These are phyloP conservation scores for Nakaseomyces nivariensis DNA, from an alignment of 1,139 yeast genomes.

Conservation along the genomic window DNA sequence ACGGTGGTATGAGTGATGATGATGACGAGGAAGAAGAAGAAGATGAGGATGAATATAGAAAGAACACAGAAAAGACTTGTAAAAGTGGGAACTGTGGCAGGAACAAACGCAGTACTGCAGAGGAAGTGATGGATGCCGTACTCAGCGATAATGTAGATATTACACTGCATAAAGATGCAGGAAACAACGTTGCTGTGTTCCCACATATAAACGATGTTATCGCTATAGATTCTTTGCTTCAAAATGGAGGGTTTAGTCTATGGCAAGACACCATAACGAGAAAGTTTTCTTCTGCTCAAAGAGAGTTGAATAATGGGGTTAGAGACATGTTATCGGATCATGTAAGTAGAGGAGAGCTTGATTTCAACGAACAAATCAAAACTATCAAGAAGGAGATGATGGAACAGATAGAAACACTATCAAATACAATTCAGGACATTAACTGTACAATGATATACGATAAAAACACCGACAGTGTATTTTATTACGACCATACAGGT, in stretches of 20 bases:
- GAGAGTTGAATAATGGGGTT: not conserved
- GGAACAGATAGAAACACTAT: not conserved
- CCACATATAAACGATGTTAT: not conserved
- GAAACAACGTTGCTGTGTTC: not conserved
- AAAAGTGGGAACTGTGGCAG: not conserved
- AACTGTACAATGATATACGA: conserved; percentile 2
- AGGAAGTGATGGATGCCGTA: conserved; percentile 1
- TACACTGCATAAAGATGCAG: not conserved
- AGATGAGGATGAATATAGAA: not conserved
- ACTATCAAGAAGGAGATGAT: not conserved
- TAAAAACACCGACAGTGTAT: conserved; percentile 2
- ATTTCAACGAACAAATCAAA: not conserved
- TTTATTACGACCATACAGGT: conserved; percentile 4
- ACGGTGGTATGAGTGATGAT: not conserved
- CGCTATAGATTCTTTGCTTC: not conserved
- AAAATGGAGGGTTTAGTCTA: not conserved
- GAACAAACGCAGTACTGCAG: not conserved
- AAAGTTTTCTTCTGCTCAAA: not conserved
- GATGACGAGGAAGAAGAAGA: not conserved
- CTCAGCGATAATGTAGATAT: not conserved
- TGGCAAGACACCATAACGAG: not conserved
- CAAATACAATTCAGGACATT: not conserved
- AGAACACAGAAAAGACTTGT: not conserved
- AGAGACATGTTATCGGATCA: not conserved
- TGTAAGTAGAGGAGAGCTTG: not conserved